Evolutionary conservation across 352 stramenopile genomes (phyloP).

Genomic region (Pythium rhizo-oryzae): DNA sequence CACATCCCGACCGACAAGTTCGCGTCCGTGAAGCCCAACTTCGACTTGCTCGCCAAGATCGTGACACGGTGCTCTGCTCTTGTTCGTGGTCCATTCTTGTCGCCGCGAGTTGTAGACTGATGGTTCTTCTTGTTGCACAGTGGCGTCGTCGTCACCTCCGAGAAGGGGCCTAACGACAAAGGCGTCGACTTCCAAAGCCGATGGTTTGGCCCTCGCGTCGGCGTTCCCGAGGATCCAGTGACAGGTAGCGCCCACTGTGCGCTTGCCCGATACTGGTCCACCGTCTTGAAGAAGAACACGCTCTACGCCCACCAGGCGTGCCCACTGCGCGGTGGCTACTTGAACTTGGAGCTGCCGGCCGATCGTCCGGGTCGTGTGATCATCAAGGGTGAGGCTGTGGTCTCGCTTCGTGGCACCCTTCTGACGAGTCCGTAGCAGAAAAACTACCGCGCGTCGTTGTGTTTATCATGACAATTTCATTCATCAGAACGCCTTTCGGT

Average conservation of each 20-base stretch:
- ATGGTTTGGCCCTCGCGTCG: conserved; percentile 91
- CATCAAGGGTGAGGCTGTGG: conserved; percentile 45
- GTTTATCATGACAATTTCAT: background rate
- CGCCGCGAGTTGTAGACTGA: background rate
- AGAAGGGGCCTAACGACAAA: conserved; percentile 21
- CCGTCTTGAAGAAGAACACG: conserved; percentile 41
- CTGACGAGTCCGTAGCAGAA: conserved; percentile 12
- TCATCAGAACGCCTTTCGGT: background rate
- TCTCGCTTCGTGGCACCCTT: conserved; percentile 37
- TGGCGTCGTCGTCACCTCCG: conserved; percentile 38
- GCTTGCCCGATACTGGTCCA: conserved; percentile 86
- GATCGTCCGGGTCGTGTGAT: conserved; percentile 39
- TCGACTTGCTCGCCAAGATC: conserved; percentile 30
- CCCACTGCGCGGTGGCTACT: conserved; percentile 42
- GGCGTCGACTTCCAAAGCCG: conserved; percentile 57
- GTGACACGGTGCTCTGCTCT: conserved; percentile 26
- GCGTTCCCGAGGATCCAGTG: conserved; percentile 93
- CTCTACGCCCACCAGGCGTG: conserved; percentile 53
- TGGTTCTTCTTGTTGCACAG: conserved; percentile 24
- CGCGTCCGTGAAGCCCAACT: conserved; percentile 25
- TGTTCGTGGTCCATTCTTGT: background rate
- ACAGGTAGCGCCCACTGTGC: conserved; percentile 92
- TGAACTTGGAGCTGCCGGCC: conserved; percentile 41
- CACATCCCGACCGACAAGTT: conserved; percentile 33
- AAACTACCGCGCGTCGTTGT: background rate